phyloP scores from a whole-genome alignment of 2,329 filamentous ascomycete genomes.

The Neonectria ditissima region DNA sequence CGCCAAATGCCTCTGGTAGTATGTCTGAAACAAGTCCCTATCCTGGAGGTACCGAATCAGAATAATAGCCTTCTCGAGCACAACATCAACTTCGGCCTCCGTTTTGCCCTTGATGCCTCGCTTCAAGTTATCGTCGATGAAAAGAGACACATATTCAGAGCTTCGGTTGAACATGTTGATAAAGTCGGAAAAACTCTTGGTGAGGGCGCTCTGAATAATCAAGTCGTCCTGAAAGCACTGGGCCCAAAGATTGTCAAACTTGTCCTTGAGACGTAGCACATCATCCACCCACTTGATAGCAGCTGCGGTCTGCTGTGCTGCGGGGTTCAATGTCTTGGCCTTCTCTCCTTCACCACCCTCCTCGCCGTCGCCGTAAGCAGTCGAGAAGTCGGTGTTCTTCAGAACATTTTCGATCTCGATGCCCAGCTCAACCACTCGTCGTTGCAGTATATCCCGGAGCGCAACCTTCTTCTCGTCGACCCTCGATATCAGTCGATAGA shows the following conservation, averaged over 20 bases:
- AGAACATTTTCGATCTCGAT: slow-evolving; percentile 81
- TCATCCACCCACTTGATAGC: slow-evolving; percentile 97
- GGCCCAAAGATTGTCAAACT: slow-evolving; percentile 85
- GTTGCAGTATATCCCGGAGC: slow-evolving; percentile 77
- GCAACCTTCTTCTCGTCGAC: slow-evolving; percentile 81
- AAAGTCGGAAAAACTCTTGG: slow-evolving; percentile 89
- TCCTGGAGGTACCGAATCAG: slow-evolving; percentile 90
- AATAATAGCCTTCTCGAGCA: slow-evolving; percentile 90
- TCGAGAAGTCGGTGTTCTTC: slow-evolving; percentile 66
- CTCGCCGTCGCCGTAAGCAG: slow-evolving; percentile 56
- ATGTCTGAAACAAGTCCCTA: slow-evolving; percentile 94
- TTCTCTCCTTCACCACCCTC: slow-evolving; percentile 59
- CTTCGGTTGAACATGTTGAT: slow-evolving; percentile 90
- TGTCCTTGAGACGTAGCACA: slow-evolving; percentile 85
- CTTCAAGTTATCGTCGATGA: slow-evolving; percentile 96
- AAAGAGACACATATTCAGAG: slow-evolving; percentile 93
- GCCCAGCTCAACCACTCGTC: slow-evolving; percentile 82
- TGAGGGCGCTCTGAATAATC: slow-evolving; percentile 82
- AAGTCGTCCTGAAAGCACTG: slow-evolving; percentile 81
- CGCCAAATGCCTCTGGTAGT: slow-evolving; percentile 97
- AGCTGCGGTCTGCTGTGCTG: slow-evolving; percentile 84
- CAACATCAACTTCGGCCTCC: slow-evolving; percentile 83
- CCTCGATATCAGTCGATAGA: slow-evolving; percentile 82
- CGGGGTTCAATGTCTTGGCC: slow-evolving; percentile 53
- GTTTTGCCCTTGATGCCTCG: slow-evolving; percentile 94